A percentile compares a stretch with the other conserved stretches of the same genome.
Conservation (phyloP, 2,329 filamentous ascomycete species). For the Elsinoe australis region DNA sequence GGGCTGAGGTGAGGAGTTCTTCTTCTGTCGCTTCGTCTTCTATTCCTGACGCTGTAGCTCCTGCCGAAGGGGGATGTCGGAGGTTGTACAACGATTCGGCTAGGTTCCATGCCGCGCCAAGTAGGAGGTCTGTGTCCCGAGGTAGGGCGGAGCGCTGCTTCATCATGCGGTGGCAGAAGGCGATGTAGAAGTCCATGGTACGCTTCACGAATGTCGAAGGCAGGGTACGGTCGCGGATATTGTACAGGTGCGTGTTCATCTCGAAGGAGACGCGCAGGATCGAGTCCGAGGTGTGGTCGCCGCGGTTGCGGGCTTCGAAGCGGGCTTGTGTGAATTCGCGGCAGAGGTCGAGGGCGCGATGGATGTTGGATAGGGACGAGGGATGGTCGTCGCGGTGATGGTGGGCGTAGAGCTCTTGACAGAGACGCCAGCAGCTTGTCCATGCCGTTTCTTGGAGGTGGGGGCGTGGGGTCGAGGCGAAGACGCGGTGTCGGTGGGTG, state of each 20-base stretch:
- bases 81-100: conserved; percentile 91
- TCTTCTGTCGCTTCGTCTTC: conserved; percentile 48
- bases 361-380: conserved; percentile 42
- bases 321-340: conserved; percentile 86
- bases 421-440: conserved; percentile 90
- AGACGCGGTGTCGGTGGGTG: conserved; percentile 70
- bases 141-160: conserved; percentile 74
- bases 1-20: conserved; percentile 76
- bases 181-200: conserved; percentile 90
- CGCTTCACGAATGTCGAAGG: conserved; percentile 82
- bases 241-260: conserved; percentile 90
- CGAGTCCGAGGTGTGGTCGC: conserved; percentile 74
- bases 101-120: conserved; percentile 80
- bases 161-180: conserved; percentile 90
- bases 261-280: conserved; percentile 89
- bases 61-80: too few species aligned
- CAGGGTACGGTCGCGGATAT: conserved; percentile 75
- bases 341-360: conserved; percentile 67
- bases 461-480: conserved; percentile 65
- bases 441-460: conserved; percentile 82
- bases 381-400: conserved; percentile 70
- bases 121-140: conserved; percentile 74
- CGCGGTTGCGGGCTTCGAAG: conserved; percentile 73
- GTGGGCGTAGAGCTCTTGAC: conserved; percentile 78
- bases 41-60: conserved; percentile 62